Conservation (phyloP, 2,329 filamentous ascomycete species). For the Nigrospora oryzae region DNA sequence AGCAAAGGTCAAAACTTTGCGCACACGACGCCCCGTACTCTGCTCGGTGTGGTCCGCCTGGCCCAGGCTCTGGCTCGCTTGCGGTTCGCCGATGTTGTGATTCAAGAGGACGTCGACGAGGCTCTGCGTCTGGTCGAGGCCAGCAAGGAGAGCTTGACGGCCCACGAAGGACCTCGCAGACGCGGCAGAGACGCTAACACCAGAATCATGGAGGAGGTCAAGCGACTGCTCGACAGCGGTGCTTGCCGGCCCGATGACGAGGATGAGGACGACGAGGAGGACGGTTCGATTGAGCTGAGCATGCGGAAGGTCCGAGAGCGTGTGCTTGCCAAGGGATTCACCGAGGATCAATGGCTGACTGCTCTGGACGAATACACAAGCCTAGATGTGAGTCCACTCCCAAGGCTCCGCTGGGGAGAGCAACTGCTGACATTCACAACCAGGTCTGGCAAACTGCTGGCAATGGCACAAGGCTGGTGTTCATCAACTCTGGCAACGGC, state of each 20-base stretch:
- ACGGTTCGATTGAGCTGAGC: slow-evolving; percentile 60
- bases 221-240: slow-evolving; percentile 76
- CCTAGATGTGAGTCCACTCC: slow-evolving; percentile 66
- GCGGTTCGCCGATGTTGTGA: slow-evolving; percentile 77
- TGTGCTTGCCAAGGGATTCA: slow-evolving; percentile 94
- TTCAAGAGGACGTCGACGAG: slow-evolving; percentile 91
- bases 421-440: slow-evolving; percentile 25
- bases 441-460: slow-evolving; percentile 74
- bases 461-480: slow-evolving; percentile 62
- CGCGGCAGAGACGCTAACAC: slow-evolving; percentile 73
- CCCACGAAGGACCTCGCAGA: slow-evolving; percentile 49
- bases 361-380: slow-evolving; percentile 84
- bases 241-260: slow-evolving; percentile 66
- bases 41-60: slow-evolving; percentile 86
- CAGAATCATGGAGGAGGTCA: slow-evolving; percentile 92
- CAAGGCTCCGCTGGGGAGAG: neutral
- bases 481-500: slow-evolving; percentile 52
- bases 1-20: slow-evolving; percentile 86
- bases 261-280: slow-evolving; percentile 40
- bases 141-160: slow-evolving; percentile 82
- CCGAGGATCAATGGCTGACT: slow-evolving; percentile 80
- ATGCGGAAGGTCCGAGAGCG: slow-evolving; percentile 83
- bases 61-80: slow-evolving; percentile 89
- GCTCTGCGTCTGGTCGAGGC: slow-evolving; percentile 85
- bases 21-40: slow-evolving; percentile 86